Evolutionary conservation across 352 stramenopile species (phyloP).

Genomic region (Phytopythium vexans): DNA sequence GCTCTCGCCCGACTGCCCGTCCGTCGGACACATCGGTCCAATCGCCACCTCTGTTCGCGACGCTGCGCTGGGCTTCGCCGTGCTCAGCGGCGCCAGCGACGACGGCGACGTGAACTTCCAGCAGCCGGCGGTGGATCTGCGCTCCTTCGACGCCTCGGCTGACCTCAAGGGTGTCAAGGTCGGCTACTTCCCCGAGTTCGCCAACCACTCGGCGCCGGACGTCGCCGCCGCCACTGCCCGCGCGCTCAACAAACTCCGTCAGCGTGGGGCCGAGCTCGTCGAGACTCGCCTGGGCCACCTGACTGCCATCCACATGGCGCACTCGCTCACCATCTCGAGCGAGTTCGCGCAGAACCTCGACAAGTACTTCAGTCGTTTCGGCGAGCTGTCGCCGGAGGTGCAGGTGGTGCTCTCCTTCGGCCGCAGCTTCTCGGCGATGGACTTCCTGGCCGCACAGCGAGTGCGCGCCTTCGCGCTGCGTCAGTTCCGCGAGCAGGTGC

Average conservation of each 20-base stretch:
- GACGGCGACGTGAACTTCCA: neutral
- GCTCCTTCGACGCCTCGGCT: conserved; percentile 54
- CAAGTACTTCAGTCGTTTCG: conserved; percentile 55
- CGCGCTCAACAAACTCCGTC: conserved; percentile 47
- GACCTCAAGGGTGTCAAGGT: conserved; percentile 67
- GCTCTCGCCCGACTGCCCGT: conserved; percentile 51
- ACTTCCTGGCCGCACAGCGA: conserved; percentile 85
- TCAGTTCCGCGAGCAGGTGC: conserved; percentile 68
- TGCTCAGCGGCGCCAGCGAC: conserved; percentile 70
- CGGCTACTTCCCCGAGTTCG: conserved; percentile 74
- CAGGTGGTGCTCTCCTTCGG: conserved; percentile 72
- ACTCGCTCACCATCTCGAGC: conserved; percentile 77
- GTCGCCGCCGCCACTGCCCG: conserved; percentile 42
- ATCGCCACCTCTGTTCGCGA: conserved; percentile 80
- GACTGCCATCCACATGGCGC: conserved; percentile 70
- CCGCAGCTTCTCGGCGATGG: conserved; percentile 57
- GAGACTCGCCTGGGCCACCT: conserved; percentile 78
- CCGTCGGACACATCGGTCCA: conserved; percentile 72
- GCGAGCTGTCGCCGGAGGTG: conserved; percentile 64
- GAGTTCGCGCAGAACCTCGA: conserved; percentile 79
- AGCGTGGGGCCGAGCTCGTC: conserved; percentile 66
- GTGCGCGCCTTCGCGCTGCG: conserved; percentile 79
- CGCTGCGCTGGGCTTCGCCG: conserved; percentile 76
- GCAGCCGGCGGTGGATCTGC: conserved; percentile 46
- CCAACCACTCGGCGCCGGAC: conserved; percentile 66